Evolutionary conservation across 2,329 filamentous ascomycete genomes (phyloP).

Genomic region (Calonectria crousiana): DNA sequence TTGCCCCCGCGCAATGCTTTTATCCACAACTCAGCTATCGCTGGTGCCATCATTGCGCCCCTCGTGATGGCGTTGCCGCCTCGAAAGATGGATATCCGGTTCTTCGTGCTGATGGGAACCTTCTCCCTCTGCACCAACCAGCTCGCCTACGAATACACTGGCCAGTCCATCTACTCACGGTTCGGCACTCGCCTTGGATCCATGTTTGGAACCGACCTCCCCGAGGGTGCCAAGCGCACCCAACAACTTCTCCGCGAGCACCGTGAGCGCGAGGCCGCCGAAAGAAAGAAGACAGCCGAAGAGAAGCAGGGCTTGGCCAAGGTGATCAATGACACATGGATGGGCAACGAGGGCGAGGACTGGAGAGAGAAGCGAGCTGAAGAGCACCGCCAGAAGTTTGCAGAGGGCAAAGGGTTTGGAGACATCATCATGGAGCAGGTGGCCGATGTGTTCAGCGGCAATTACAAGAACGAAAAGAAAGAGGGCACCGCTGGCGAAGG

Average conservation of each 20-base stretch:
- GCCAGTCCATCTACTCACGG: constrained; percentile 63
- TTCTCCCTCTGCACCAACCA: constrained; percentile 67
- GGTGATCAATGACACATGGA: constrained; percentile 65
- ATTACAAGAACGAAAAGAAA: constrained; percentile 42
- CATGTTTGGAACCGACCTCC: constrained; percentile 66
- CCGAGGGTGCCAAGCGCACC: constrained; percentile 65
- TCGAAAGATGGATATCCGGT: constrained; percentile 63
- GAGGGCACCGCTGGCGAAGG: constrained; percentile 35
- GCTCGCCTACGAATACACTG: constrained; percentile 68
- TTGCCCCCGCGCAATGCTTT: constrained; percentile 51
- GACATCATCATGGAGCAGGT: constrained; percentile 70
- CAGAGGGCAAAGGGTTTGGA: constrained; percentile 67
- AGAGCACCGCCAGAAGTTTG: constrained; percentile 65
- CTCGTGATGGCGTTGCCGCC: constrained; percentile 65
- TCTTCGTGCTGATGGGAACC: constrained; percentile 61
- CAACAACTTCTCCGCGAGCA: constrained; percentile 62
- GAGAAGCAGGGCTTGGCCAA: constrained; percentile 49
- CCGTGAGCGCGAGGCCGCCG: constrained; percentile 52
- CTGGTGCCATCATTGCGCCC: constrained; percentile 60
- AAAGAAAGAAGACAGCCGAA: constrained; percentile 42
- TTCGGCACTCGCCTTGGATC: constrained; percentile 57
- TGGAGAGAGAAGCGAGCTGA: constrained; percentile 66
- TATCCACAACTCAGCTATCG: constrained; percentile 62
- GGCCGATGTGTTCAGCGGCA: constrained; percentile 63
- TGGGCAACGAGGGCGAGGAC: constrained; percentile 67